Evolutionary conservation across 2,329 filamentous ascomycete species (phyloP).

Genomic region (Beauveria rudraprayagi): DNA sequence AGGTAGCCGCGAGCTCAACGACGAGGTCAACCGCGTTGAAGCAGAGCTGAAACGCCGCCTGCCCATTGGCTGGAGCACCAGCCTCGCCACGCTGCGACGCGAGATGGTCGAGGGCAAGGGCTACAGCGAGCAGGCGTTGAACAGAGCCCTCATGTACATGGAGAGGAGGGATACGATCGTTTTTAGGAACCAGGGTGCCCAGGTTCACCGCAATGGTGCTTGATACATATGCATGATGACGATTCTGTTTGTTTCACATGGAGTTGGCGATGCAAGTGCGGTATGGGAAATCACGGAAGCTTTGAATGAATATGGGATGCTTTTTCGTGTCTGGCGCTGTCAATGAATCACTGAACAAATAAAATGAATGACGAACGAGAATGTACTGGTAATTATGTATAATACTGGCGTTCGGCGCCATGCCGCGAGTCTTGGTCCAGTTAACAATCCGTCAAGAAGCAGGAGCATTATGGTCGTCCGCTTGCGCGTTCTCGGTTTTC

Average conservation of each 20-base stretch:
- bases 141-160: slow-evolving; percentile 75
- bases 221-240: slow-evolving; percentile 27
- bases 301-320: neutral
- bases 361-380: neutral
- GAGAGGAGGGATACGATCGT: slow-evolving; percentile 82
- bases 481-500: neutral
- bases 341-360: neutral
- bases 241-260: neutral
- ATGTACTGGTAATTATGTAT: neutral
- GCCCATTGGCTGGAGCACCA: slow-evolving; percentile 94
- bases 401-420: neutral
- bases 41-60: slow-evolving; percentile 79
- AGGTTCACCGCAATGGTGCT: slow-evolving; percentile 67
- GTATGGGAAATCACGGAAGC: slow-evolving; percentile 1
- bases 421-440: neutral
- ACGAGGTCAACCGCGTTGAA: slow-evolving; percentile 81
- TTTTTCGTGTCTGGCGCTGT: neutral
- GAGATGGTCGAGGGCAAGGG: slow-evolving; percentile 91
- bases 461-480: neutral
- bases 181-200: slow-evolving; percentile 66
- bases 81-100: slow-evolving; percentile 71
- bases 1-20: slow-evolving; percentile 80
- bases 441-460: neutral
- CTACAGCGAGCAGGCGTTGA: slow-evolving; percentile 79
- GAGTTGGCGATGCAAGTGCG: slow-evolving; percentile 5